Evolutionary conservation across 345 rosid genomes (phyloP), one percentile per base, ranked within the genome.

Genomic region (Lumnitzera littorea): DNA sequence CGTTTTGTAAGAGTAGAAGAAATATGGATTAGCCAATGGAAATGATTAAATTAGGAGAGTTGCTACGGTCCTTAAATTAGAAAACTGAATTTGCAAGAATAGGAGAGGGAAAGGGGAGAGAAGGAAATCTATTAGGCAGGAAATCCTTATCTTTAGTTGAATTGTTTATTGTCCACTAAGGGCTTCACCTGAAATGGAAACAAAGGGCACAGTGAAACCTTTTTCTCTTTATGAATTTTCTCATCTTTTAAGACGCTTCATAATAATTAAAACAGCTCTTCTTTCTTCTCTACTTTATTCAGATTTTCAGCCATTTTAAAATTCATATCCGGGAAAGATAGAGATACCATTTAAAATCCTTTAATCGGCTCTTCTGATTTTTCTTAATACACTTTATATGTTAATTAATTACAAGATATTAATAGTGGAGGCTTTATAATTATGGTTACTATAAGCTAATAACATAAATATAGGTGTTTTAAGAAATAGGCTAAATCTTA

Each of bases 231-330:
- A 15, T 54, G 51, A 56, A 17, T 50, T 65, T 64, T 56, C 71
- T 62, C 72, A 48, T 58, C 72, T 73, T 76, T 79, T 70, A 15
- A 76, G 68, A 76, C 29, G 5, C 3, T 3, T 9, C 20, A 8
- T 5, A 25, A 29, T 25, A 56, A 20, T 25, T 13, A 25, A 23
- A 36, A 6, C 9, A 9, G 9, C 7, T 9, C 7, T 36, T 9
- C 43, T 36, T 36, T 36, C 43, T 36, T 36, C 43, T 5, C 43
- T 4, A 36, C 43, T 36, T 36, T 9, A 1, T 36, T 36, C 43
- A 36, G 9, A 36, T 36, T 36, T 36, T 36, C 11, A 1, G 3
- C 43, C 11, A 36, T 4, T 36, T 36, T 36, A 9, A 36, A 36
- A 36, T 36, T 36, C 43, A 36, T 36, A 2, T 5, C 43, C 31